Conservation (phyloP, 495 filamentous ascomycete genomes). For the Penicillium simplicissimum region DNA sequence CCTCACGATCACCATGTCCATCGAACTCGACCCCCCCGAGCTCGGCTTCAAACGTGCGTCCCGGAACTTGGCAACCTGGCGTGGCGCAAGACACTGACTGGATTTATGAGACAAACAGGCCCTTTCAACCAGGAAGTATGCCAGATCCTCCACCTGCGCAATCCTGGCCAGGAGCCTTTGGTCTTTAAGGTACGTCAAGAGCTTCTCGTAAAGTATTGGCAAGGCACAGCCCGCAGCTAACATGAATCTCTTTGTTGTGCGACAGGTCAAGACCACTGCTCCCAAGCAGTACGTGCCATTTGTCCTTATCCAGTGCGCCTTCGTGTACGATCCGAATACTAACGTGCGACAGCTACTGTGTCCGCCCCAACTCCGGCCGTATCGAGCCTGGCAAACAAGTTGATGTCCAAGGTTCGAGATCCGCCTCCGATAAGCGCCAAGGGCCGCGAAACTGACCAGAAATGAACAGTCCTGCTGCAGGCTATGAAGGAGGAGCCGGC, state of each 20-base stretch:
- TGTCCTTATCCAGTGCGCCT: background rate
- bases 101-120: conserved; percentile 53
- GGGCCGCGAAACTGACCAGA: background rate
- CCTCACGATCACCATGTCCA: conserved; percentile 67
- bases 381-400: conserved; percentile 86
- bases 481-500: conserved; percentile 96
- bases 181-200: conserved; percentile 83
- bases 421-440: conserved; percentile 10
- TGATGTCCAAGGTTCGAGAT: conserved; percentile 81
- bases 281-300: conserved; percentile 84
- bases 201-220: conserved; percentile 13
- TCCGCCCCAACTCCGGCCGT: conserved; percentile 93
- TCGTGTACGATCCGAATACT: conserved; percentile 21
- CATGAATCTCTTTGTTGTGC: conserved; percentile 8
- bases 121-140: conserved; percentile 91
- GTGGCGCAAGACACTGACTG: conserved; percentile 19
- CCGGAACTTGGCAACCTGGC: conserved; percentile 11
- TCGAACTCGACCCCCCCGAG: conserved; percentile 89
- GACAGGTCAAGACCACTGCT: conserved; percentile 95
- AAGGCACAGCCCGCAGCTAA: conserved; percentile 24
- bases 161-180: conserved; percentile 74
- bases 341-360: conserved; percentile 75
- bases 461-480: conserved; percentile 77
- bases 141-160: conserved; percentile 77
- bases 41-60: conserved; percentile 87